phyloP scores from a whole-genome alignment of 2,329 filamentous ascomycete genomes.

The Nemania sp. region DNA sequence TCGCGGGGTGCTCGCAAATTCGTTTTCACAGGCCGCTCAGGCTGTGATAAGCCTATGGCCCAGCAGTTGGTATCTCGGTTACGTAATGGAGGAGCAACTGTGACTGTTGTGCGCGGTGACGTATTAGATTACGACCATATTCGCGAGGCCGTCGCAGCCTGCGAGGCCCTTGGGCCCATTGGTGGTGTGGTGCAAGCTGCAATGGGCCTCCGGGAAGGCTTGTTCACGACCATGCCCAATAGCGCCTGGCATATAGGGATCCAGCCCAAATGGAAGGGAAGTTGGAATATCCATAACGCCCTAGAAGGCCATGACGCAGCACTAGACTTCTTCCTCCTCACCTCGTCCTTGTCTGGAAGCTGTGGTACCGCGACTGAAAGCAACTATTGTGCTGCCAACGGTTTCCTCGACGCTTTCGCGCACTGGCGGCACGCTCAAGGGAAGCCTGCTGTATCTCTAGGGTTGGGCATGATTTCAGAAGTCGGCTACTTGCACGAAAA shows the following conservation, averaged over 20 bases:
- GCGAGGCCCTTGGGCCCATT: conserved; percentile 22
- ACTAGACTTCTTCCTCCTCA: conserved; percentile 52
- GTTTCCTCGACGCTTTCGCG: conserved; percentile 47
- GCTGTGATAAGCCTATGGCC: conserved; percentile 45
- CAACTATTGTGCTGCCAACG: conserved; percentile 56
- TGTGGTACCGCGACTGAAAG: conserved; percentile 50
- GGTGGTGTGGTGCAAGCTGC: conserved; percentile 46
- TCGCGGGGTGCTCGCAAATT: conserved; percentile 49
- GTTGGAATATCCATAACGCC: conserved; percentile 44
- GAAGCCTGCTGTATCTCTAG: conserved; percentile 30
- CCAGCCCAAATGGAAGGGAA: conserved; percentile 41
- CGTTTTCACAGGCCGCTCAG: conserved; percentile 50
- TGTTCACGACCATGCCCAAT: conserved; percentile 46
- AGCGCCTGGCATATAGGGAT: conserved; percentile 46
- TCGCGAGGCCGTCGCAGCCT: conserved; percentile 31
- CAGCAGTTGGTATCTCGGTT: conserved; percentile 40
- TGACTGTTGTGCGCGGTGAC: conserved; percentile 45
- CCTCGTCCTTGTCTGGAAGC: conserved; percentile 47
- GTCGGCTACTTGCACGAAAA: conserved; percentile 52
- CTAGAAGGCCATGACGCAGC: conserved; percentile 34
- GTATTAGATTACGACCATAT: conserved; percentile 35
- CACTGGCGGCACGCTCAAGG: conserved; percentile 11
- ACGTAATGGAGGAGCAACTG: conserved; percentile 39
- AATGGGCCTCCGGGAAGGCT: conserved; percentile 52
- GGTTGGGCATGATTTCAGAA: conserved; percentile 53